phyloP scores from a whole-genome alignment of 2,329 filamentous ascomycete species.

The Chaetothyriales sp. region DNA sequence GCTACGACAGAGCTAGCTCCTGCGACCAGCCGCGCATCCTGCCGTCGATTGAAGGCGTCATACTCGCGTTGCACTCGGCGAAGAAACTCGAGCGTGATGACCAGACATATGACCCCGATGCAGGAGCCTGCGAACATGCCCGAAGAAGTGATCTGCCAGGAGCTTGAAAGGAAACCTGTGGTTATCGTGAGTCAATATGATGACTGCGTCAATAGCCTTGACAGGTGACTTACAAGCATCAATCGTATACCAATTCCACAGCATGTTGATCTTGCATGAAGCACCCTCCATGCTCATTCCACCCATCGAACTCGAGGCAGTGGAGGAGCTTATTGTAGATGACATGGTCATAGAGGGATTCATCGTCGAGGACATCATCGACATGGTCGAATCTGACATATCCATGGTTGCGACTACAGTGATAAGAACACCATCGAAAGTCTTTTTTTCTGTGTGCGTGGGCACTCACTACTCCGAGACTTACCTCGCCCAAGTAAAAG shows the following conservation, averaged over 20 bases:
- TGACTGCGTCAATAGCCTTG: constrained; percentile 44
- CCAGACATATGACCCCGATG: constrained; percentile 63
- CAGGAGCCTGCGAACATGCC: constrained; percentile 69
- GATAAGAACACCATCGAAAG: too few relatives aligned
- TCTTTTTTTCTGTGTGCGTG: too few relatives aligned
- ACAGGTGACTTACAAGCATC: constrained; percentile 38
- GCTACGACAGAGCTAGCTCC: background rate
- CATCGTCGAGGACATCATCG: background rate
- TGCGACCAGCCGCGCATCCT: constrained; percentile 10
- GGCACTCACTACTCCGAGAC: too few relatives aligned
- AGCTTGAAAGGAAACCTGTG: constrained; percentile 51
- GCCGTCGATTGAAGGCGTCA: constrained; percentile 41
- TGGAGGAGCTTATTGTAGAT: background rate
- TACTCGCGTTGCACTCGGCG: constrained; percentile 60
- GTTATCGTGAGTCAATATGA: constrained; percentile 41
- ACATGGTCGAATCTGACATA: background rate
- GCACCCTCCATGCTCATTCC: background rate
- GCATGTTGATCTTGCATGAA: constrained; percentile 34
- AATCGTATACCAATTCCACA: constrained; percentile 64
- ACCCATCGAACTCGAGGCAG: background rate
- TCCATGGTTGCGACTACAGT: too few relatives aligned
- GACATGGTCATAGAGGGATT: background rate
- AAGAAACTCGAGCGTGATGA: constrained; percentile 57
- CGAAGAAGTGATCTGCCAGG: constrained; percentile 56
- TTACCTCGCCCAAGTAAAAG: too few relatives aligned